Conservation (phyloP, 148 eudicot species). For the Camellia lanceoleosa region DNA sequence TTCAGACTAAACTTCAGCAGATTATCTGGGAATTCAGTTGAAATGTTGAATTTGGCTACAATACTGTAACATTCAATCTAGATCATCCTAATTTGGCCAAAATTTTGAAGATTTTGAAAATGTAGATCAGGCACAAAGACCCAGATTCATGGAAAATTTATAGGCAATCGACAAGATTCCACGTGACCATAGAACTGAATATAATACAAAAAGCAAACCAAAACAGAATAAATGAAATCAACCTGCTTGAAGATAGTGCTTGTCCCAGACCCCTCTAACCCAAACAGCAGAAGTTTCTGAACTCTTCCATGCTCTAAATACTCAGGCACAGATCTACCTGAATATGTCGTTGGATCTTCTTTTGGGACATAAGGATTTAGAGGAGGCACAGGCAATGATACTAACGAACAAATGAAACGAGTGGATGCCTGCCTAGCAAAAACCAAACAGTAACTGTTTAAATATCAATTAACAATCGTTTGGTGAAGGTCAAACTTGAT, state of each 20-base stretch:
- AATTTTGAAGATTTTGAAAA: background rate
- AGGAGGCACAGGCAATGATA: constrained; percentile 41
- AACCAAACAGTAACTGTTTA: constrained; percentile 14
- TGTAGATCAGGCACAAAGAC: background rate
- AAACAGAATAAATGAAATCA: background rate
- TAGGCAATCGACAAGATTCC: too few relatives aligned
- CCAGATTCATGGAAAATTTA: background rate
- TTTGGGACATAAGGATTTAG: constrained; percentile 17
- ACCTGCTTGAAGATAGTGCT: constrained; percentile 57
- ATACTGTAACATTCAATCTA: background rate
- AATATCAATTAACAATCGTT: background rate
- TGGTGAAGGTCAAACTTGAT: background rate
- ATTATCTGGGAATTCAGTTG: background rate
- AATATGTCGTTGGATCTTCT: constrained; percentile 26
- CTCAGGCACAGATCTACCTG: constrained; percentile 25
- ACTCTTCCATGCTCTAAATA: constrained; percentile 29
- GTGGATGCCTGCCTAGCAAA: constrained; percentile 45
- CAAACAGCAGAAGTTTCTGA: constrained; percentile 37
- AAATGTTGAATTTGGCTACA: background rate
- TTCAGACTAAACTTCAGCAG: background rate
- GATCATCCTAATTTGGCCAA: background rate
- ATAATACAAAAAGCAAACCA: background rate
- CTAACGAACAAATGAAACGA: constrained; percentile 35
- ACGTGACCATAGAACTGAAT: too few relatives aligned
- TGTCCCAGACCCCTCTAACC: constrained; percentile 41